These are phyloP conservation scores for Closterium sp. DNA, from an alignment of 139 green algal species.

Conservation along the genomic window DNA sequence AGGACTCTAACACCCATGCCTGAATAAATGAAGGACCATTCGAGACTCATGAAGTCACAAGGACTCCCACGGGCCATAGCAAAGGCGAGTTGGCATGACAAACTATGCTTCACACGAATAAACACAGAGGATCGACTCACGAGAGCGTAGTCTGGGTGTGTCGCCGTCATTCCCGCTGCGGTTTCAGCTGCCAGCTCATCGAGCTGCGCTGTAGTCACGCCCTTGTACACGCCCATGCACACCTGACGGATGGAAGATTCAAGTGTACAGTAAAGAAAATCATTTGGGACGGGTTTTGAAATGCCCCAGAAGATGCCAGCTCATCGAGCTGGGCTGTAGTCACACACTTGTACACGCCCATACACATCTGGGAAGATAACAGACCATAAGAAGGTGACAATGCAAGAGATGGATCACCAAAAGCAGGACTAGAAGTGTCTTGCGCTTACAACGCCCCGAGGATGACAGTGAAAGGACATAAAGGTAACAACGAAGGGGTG, in stretches of 20 bases:
- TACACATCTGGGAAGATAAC: background rate
- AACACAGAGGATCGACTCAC: slow-evolving; percentile 46
- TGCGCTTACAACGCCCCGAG: no score
- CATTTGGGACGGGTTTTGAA: no score
- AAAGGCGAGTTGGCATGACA: background rate
- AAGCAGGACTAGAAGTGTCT: no score
- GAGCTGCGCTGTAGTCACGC: slow-evolving; percentile 94
- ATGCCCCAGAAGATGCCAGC: slow-evolving; percentile 67
- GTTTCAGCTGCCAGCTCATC: slow-evolving; percentile 97
- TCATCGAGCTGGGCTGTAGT: slow-evolving; percentile 96
- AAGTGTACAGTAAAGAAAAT: no score
- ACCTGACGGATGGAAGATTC: slow-evolving; percentile 10
- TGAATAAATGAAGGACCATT: no score
- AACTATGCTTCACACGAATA: background rate
- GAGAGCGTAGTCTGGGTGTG: slow-evolving; percentile 94
- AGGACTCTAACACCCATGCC: no score
- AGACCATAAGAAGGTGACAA: no score
- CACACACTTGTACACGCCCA: slow-evolving; percentile 72
- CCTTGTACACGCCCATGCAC: slow-evolving; percentile 58
- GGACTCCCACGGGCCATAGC: background rate
- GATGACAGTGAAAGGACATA: no score
- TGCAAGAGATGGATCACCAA: no score
- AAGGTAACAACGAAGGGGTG: no score
- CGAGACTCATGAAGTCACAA: no score
- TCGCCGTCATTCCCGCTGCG: slow-evolving; percentile 91